These are phyloP conservation scores for Trichophaea hybrida DNA, from an alignment of 2,329 filamentous ascomycete species.

Conservation along the genomic window DNA sequence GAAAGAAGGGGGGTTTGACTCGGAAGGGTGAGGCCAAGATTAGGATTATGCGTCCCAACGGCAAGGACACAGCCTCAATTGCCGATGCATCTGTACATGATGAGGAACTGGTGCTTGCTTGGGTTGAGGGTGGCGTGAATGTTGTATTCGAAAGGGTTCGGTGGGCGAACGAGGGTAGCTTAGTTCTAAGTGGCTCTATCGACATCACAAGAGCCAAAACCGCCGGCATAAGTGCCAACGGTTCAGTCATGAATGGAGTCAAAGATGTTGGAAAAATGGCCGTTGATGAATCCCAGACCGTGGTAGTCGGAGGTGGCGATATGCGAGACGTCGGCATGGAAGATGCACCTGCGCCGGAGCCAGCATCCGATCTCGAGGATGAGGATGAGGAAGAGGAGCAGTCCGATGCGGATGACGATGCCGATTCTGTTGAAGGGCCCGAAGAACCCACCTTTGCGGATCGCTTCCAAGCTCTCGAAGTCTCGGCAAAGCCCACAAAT, in stretches of 20 bases:
- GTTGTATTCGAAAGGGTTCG: constrained; percentile 37
- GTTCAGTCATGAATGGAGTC: constrained; percentile 38
- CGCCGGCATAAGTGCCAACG: constrained; percentile 32
- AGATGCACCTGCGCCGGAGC: constrained; percentile 30
- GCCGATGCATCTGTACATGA: constrained; percentile 35
- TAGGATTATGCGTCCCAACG: constrained; percentile 34
- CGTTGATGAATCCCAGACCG: constrained; percentile 44
- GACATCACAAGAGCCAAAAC: constrained; percentile 35
- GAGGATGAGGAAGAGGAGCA: constrained; percentile 28
- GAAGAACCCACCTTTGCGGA: constrained; percentile 70
- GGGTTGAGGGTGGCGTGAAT: constrained; percentile 38
- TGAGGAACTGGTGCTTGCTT: constrained; percentile 36
- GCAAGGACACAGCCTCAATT: constrained; percentile 33
- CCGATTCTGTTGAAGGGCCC: constrained; percentile 31
- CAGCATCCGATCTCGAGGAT: constrained; percentile 23
- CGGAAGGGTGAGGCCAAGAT: constrained; percentile 35
- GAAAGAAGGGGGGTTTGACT: constrained; percentile 33
- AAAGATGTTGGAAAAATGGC: constrained; percentile 38
- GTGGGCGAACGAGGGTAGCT: constrained; percentile 35
- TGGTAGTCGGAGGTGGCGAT: constrained; percentile 39
- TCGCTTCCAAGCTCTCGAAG: constrained; percentile 52
- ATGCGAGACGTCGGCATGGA: constrained; percentile 34
- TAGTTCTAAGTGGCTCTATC: constrained; percentile 35
- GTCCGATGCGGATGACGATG: constrained; percentile 26
- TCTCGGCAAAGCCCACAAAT: constrained; percentile 29